Evolutionary conservation across 768 basidiomycete genomes (phyloP).

Genomic region (Porpolomopsis calyptriformis): DNA sequence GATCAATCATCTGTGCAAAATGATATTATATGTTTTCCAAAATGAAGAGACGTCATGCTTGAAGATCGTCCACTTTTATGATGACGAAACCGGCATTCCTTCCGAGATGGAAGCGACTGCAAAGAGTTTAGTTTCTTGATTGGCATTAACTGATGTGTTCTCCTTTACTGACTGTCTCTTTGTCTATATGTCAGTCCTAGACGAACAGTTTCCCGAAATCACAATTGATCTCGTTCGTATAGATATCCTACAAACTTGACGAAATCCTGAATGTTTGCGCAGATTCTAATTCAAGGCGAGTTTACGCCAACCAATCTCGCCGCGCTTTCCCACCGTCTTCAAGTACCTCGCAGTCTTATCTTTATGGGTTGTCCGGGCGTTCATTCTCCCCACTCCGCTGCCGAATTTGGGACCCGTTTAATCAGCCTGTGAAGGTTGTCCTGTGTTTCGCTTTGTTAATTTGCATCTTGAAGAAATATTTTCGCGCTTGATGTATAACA

Average conservation of each 20-base stretch:
- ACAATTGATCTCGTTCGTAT: slow-evolving; percentile 48
- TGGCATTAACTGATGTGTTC: no score
- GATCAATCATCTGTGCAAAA: slow-evolving; percentile 57
- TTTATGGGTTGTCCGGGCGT: slow-evolving; percentile 53
- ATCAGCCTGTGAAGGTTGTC: slow-evolving; percentile 25
- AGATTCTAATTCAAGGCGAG: slow-evolving; percentile 36
- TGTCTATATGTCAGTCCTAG: slow-evolving; percentile 24
- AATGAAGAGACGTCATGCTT: slow-evolving; percentile 65
- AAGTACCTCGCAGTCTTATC: slow-evolving; percentile 46
- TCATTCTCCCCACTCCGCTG: slow-evolving; percentile 29
- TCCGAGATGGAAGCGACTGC: slow-evolving; percentile 66
- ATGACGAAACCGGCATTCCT: slow-evolving; percentile 42
- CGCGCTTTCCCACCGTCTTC: slow-evolving; percentile 37
- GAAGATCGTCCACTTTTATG: slow-evolving; percentile 59
- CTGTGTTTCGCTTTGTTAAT: no score
- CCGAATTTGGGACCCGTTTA: slow-evolving; percentile 44
- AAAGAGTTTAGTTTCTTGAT: no score
- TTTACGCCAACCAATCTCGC: slow-evolving; percentile 39
- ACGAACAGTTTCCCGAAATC: slow-evolving; percentile 48
- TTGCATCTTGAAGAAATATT: no score
- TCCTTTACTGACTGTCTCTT: no score
- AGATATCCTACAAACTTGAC: no score
- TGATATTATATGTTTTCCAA: slow-evolving; percentile 52
- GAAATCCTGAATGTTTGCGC: no score
- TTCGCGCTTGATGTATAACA: no score